These are phyloP conservation scores for Sugiyamaella chiloensis DNA, from an alignment of 805 yeast genomes.

Conservation along the genomic window DNA sequence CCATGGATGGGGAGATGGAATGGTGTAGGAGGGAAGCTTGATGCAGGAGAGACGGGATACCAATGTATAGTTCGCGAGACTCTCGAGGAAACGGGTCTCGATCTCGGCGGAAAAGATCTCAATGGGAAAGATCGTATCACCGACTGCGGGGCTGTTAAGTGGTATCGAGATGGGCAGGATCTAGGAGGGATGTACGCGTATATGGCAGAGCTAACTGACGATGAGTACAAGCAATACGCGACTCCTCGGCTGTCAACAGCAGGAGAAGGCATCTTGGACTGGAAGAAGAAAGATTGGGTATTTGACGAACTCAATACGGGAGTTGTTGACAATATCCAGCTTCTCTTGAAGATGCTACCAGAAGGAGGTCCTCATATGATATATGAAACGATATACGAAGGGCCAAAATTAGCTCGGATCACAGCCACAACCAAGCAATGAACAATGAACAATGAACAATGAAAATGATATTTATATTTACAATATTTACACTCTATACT, in stretches of 20 bases:
- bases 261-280: conserved; percentile 3
- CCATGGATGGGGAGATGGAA: conserved; percentile 11
- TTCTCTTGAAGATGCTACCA: not conserved
- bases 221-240: not conserved
- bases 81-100: not conserved
- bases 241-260: not conserved
- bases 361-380: not conserved
- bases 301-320: conserved; percentile 2
- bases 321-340: conserved; percentile 6
- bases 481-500: conserved; percentile 5
- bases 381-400: not conserved
- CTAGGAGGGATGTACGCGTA: conserved; percentile 3
- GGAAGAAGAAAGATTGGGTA: not conserved
- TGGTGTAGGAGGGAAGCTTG: conserved; percentile 6
- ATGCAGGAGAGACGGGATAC: conserved; percentile 4
- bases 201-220: conserved; percentile 1
- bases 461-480: not conserved
- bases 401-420: not conserved
- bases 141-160: conserved; percentile 1
- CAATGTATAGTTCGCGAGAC: not conserved
- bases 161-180: not conserved
- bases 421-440: not conserved
- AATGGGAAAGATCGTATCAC: not conserved
- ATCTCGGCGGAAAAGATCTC: not conserved
- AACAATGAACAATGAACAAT: not conserved